Conservation (phyloP, 106 monocot species). For the Phalaenopsis equestris region DNA sequence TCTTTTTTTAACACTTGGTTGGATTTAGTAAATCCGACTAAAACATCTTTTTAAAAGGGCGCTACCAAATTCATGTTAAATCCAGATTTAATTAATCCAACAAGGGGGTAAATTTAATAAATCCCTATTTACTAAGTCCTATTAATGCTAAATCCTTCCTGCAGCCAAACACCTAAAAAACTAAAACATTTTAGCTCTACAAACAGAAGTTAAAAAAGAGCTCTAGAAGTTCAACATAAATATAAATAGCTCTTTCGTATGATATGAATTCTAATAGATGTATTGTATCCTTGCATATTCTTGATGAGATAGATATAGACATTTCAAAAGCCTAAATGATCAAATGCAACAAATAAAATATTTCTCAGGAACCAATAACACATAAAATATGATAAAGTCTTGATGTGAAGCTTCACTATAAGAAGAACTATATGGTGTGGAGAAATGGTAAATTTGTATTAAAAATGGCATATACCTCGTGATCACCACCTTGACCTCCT, state of each 20-base stretch:
- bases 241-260: neutral
- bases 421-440: neutral
- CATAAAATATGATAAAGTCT: neutral
- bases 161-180: neutral
- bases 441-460: neutral
- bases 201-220: neutral
- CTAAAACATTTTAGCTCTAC: neutral
- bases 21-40: too few relatives aligned
- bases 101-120: too few relatives aligned
- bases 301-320: neutral
- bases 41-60: too few relatives aligned
- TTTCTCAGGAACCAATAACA: neutral
- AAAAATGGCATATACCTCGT: slow-evolving; percentile 55
- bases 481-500: slow-evolving; percentile 99
- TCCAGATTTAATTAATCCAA: too few relatives aligned
- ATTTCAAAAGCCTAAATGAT: neutral
- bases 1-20: too few relatives aligned
- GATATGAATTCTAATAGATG: neutral
- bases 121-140: too few relatives aligned
- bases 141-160: too few relatives aligned
- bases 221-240: neutral
- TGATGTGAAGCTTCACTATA: neutral
- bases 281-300: neutral
- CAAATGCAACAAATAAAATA: neutral
- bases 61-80: too few relatives aligned